A percentile compares a stretch with the other conserved stretches of the same genome.
phyloP scores from a whole-genome alignment of 768 basidiomycete species.

The Mycena albidolilacea region DNA sequence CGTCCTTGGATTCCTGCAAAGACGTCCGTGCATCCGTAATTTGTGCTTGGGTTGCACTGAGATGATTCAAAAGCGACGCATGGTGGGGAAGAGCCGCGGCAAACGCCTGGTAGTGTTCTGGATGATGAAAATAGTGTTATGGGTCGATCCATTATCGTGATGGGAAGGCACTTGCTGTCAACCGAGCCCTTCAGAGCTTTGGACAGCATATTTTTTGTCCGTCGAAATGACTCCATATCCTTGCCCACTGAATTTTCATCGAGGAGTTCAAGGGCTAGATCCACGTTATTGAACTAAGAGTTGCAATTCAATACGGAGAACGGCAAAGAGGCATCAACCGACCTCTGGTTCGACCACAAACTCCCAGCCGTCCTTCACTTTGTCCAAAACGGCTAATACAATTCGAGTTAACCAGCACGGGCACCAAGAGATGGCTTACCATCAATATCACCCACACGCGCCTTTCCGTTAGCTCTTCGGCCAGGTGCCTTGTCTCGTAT shows the following conservation, averaged over 20 bases:
- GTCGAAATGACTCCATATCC: constrained; percentile 82
- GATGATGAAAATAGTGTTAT: constrained; percentile 19
- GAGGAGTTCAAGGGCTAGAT: constrained; percentile 91
- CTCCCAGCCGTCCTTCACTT: constrained; percentile 93
- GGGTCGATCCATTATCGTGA: not conserved
- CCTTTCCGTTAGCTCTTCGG: constrained; percentile 64
- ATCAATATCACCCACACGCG: constrained; percentile 87
- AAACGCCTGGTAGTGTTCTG: constrained; percentile 94
- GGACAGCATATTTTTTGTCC: constrained; percentile 84
- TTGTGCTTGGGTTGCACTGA: constrained; percentile 82
- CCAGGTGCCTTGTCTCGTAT: constrained; percentile 79
- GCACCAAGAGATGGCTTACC: constrained; percentile 56
- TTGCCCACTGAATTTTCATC: constrained; percentile 82
- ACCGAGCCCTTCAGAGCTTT: constrained; percentile 89
- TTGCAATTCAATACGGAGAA: constrained; percentile 21
- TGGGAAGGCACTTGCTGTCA: constrained; percentile 71
- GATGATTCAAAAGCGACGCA: constrained; percentile 79
- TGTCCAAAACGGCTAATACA: constrained; percentile 81
- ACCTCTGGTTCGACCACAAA: constrained; percentile 89
- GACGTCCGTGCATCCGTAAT: constrained; percentile 77
- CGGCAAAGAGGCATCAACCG: constrained; percentile 37
- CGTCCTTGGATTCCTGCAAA: constrained; percentile 85
- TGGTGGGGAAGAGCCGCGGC: constrained; percentile 96
- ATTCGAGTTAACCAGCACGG: not conserved
- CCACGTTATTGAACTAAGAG: constrained; percentile 91